Base-by-base conservation (phyloP, 2,329 filamentous ascomycete species). In the Cladosporium velox region DNA sequence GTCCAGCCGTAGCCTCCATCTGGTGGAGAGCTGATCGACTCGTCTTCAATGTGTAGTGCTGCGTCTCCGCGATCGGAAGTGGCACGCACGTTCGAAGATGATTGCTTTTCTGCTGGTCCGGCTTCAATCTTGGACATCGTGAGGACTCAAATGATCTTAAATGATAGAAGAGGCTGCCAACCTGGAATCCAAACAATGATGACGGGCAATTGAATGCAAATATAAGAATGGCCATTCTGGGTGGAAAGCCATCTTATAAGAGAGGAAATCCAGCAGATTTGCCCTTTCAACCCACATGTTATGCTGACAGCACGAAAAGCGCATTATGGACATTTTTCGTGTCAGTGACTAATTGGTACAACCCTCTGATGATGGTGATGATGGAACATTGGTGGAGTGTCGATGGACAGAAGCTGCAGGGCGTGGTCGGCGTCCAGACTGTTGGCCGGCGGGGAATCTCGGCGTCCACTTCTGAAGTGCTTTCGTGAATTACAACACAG, bases 1-100 rank as follows among this genome's bases (percentile, higher is more conserved):
- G 78, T 69, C 78, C 77, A 79, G 60, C 75, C 78, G 61, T 79
- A 79, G 3, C 77, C 77, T 10, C 77, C 77, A 65, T 79, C 74
- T 18, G 75, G 75, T 18, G 71, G 70, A 15, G 44, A 28, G 41
- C 8, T 38, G 30, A 6, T 11, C 28, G 21, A 24, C 15, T 26
- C 28, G 47, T 41, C 34, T 55, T 55, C 52, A 34, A 58, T n/a
- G 12, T 35, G n/a, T 6, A 24, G 55, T 28, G 15, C n/a, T 24
- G 3, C 3, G 2, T 58, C 15, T n/a, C n/a, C 24, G 11, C 11
- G 12, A 24, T 12, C 32, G 4, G 34, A 12, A 5, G 18, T 26
- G 55, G 15, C 14, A 21, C 14, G 55, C 24, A 38, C 57, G 38
- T 24, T 59, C 15, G 57, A 41, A 11, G 15, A 26, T 3, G 7